phyloP scores from a whole-genome alignment of 2,329 filamentous ascomycete species.

The Beauveria australis region DNA sequence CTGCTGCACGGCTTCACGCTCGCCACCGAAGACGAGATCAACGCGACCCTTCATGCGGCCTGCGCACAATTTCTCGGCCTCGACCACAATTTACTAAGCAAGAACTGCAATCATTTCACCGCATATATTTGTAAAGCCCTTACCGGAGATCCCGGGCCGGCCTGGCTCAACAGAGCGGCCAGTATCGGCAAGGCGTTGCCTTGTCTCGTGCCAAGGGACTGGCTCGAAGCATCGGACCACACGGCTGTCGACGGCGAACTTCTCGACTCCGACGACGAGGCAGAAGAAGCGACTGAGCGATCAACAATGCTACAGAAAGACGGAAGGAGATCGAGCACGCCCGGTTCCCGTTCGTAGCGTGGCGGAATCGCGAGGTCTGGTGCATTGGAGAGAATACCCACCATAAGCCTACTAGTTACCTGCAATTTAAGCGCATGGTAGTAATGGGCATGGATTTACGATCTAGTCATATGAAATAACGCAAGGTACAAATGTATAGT shows the following conservation, averaged over 20 bases:
- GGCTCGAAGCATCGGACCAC: conserved; percentile 71
- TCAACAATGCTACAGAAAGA: conserved; percentile 43
- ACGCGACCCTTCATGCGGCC: conserved; percentile 57
- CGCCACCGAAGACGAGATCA: conserved; percentile 59
- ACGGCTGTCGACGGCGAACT: conserved; percentile 65
- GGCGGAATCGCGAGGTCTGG: not conserved
- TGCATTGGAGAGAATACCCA: not conserved
- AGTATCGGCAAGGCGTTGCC: conserved; percentile 72
- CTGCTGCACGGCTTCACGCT: conserved; percentile 76
- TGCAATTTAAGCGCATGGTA: not conserved
- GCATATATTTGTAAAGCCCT: conserved; percentile 65
- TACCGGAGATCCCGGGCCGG: conserved; percentile 60
- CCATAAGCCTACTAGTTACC: not conserved
- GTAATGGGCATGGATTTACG: not conserved
- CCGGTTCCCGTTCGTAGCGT: not conserved
- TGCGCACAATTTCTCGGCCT: conserved; percentile 68
- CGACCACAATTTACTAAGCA: conserved; percentile 71
- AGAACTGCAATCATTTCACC: conserved; percentile 88
- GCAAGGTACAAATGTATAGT: conserved; percentile 6
- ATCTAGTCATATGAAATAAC: not conserved
- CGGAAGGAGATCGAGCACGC: conserved; percentile 4
- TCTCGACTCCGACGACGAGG: conserved; percentile 47
- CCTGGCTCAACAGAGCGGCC: conserved; percentile 78
- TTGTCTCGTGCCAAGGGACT: conserved; percentile 74
- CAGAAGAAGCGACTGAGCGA: conserved; percentile 26